Base-by-base conservation (phyloP, 768 basidiomycete species). In the Tylopilus subfusipes region DNA sequence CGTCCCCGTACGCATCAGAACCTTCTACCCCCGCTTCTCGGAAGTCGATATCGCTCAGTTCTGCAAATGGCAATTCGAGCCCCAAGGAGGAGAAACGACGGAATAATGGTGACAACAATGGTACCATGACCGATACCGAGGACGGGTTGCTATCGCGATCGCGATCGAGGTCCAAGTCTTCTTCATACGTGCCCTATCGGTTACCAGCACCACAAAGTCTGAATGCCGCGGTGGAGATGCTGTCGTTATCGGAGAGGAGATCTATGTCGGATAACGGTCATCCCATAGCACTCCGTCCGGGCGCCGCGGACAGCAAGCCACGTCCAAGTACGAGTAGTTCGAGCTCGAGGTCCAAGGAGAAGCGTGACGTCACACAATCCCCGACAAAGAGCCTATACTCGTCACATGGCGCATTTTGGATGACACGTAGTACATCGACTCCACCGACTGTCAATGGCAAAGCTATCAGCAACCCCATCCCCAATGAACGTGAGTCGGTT, bases 1-100 rank as follows among this genome's bases (percentile, higher is more conserved):
- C n/a, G n/a, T 90, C 89, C 42, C 85, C 85, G 1, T 83, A 83
- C 60, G 65, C 74, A 13, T 83, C 84, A 29, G 87, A 89, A 45
- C 77, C 73, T 39, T 83, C 86, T 42, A 68, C 75, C 18, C 80
- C 85, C 45, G 76, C 81, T 14, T 82, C 84, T 34, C 76, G 75
- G 39, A 77, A 78, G 66, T 76, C 78, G 38, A 56, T 62, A n/a
- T 62, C 70, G 22, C 60, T 68, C 6, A 57, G 63, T 49, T 64
- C 75, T 52, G 50, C 66, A 50, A 73, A 72, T 61, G 72, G 72
- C 56, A 70, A 66, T 50, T 58, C 65, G 21, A 68, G 51, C 18
- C 52, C 67, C 48, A 70, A 61, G 50, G 74, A 75, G 21, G 74
- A 73, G 55, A 75, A 69, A 39, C 62, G 48, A 24, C 72, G 57